Evolutionary conservation across 225 moss, liverwort and hornwort genomes (phyloP).

Genomic region (Takakia lepidozioides): DNA sequence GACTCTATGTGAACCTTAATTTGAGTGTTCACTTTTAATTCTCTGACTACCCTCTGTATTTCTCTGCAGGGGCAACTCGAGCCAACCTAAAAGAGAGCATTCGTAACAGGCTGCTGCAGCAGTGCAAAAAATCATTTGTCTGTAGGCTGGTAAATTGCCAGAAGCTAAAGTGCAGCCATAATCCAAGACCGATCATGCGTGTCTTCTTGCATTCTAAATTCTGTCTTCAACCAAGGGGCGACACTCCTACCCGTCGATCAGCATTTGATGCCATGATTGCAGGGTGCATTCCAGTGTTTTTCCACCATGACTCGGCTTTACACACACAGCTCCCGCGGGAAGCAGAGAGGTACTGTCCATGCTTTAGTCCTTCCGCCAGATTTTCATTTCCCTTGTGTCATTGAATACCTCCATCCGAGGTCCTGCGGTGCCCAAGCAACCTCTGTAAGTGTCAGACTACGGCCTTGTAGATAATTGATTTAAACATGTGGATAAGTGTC

Average conservation of each 20-base stretch:
- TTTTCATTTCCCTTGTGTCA: too few species aligned
- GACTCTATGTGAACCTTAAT: too few species aligned
- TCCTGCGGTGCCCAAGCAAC: too few species aligned
- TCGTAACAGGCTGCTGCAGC: slow-evolving; percentile 21
- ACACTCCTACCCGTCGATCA: slow-evolving; percentile 41
- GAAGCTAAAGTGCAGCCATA: slow-evolving; percentile 25
- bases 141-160: slow-evolving; percentile 34
- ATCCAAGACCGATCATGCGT: slow-evolving; percentile 28
- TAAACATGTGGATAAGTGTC: too few species aligned
- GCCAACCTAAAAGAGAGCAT: slow-evolving; percentile 27
- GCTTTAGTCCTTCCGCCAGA: slow-evolving; percentile 24
- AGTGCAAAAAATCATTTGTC: slow-evolving; percentile 16
- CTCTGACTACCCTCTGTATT: too few species aligned
- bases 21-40: too few species aligned
- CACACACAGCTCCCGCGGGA: slow-evolving; percentile 39
- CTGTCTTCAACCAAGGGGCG: slow-evolving; percentile 41
- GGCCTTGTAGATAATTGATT: too few species aligned
- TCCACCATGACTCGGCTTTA: slow-evolving; percentile 35
- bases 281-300: slow-evolving; percentile 45
- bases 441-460: too few species aligned
- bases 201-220: slow-evolving; percentile 29
- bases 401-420: too few species aligned
- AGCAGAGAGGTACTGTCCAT: slow-evolving; percentile 19
- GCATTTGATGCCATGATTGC: slow-evolving; percentile 39
- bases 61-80: slow-evolving; percentile 19